These are phyloP conservation scores for Aspergillus amoenus DNA, from an alignment of 2,329 filamentous ascomycete genomes.

Conservation along the genomic window DNA sequence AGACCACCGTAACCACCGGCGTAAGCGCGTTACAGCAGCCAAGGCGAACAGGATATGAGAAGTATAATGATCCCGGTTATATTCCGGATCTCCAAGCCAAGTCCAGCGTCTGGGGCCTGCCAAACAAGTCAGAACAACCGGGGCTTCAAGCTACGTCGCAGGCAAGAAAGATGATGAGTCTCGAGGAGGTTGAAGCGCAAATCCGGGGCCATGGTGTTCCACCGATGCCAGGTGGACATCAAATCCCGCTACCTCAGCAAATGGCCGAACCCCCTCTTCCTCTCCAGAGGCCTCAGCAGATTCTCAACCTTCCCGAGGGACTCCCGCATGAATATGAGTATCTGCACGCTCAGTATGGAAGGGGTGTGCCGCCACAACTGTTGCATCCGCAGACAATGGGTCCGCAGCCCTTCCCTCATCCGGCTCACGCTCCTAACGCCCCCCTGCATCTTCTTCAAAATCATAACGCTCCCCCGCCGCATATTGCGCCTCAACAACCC, in stretches of 20 bases:
- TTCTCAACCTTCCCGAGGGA: constrained; percentile 31
- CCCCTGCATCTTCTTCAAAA: constrained; percentile 67
- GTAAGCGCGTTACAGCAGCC: constrained; percentile 52
- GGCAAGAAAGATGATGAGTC: constrained; percentile 80
- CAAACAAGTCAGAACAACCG: constrained; percentile 33
- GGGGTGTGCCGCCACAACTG: constrained; percentile 36
- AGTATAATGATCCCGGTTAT: constrained; percentile 79
- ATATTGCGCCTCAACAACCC: constrained; percentile 38
- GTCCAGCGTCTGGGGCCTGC: constrained; percentile 85
- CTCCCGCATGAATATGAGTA: constrained; percentile 44
- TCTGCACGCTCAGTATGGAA: constrained; percentile 45
- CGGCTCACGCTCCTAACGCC: constrained; percentile 46
- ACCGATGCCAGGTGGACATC: constrained; percentile 23
- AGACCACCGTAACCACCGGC: constrained; percentile 40
- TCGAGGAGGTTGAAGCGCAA: constrained; percentile 94
- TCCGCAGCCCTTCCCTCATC: constrained; percentile 43
- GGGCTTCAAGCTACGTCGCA: constrained; percentile 22
- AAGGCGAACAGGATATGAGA: constrained; percentile 81
- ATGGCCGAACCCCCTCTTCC: constrained; percentile 31
- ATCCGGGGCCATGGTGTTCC: constrained; percentile 68
- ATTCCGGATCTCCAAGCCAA: constrained; percentile 90
- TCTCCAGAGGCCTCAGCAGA: constrained; percentile 31
- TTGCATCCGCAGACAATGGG: constrained; percentile 40
- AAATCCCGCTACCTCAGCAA: constrained; percentile 29
- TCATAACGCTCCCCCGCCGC: constrained; percentile 62